These are phyloP conservation scores for Pleoardoris graminearum DNA, from an alignment of 2,329 filamentous ascomycete genomes.

Conservation along the genomic window DNA sequence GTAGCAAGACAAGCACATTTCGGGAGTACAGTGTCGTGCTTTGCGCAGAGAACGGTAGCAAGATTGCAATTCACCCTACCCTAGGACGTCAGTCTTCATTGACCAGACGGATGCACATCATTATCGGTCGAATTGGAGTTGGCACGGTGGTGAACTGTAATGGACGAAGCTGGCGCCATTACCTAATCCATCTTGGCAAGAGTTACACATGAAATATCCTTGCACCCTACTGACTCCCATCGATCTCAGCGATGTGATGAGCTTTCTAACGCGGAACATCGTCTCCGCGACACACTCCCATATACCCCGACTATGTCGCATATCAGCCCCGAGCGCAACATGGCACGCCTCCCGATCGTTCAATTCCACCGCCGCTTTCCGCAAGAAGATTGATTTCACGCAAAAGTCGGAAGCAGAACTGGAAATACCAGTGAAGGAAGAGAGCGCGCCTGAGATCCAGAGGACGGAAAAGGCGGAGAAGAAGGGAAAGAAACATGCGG, in stretches of 20 bases:
- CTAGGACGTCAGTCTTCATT: too few relatives aligned
- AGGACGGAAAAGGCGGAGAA: slow-evolving; percentile 23
- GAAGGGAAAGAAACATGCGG: slow-evolving; percentile 36
- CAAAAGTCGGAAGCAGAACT: slow-evolving; percentile 26
- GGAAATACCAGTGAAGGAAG: slow-evolving; percentile 17
- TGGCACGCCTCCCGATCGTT: slow-evolving; percentile 18
- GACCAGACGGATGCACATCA: too few relatives aligned
- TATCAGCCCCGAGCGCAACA: background rate
- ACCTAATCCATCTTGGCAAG: slow-evolving; percentile 1
- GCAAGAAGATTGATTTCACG: slow-evolving; percentile 30
- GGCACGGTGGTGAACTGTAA: too few relatives aligned
- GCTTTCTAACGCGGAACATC: slow-evolving; percentile 29
- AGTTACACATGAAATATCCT: background rate
- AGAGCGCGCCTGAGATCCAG: slow-evolving; percentile 15
- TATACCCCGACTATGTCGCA: slow-evolving; percentile 10
- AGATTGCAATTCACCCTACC: too few relatives aligned
- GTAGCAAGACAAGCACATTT: too few relatives aligned
- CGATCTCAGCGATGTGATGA: slow-evolving; percentile 18
- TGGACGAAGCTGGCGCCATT: too few relatives aligned
- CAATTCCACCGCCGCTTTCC: slow-evolving; percentile 14
- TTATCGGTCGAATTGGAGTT: too few relatives aligned
- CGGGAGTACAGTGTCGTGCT: too few relatives aligned
- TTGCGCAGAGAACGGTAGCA: too few relatives aligned
- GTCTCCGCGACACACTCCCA: slow-evolving; percentile 14
- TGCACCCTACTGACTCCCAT: background rate